These are phyloP conservation scores for Obelidium mucronatum DNA, from an alignment of 192 early-diverging fungal genomes.

Conservation along the genomic window DNA sequence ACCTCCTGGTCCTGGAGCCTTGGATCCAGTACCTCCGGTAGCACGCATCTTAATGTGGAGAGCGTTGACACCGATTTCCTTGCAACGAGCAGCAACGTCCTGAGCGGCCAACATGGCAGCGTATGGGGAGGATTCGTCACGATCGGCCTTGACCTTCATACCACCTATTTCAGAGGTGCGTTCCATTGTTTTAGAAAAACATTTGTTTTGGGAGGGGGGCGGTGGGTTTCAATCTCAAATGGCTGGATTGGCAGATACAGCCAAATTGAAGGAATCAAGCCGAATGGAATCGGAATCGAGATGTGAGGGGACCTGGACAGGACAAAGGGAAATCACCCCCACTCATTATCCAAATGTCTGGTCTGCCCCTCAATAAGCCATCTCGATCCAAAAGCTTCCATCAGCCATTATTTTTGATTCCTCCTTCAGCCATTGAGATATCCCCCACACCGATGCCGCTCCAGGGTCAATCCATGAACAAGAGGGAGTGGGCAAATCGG, in stretches of 20 bases:
- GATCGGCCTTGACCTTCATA: conserved; percentile 99
- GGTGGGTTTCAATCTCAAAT: conserved; percentile 69
- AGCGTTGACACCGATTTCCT: conserved; percentile 99
- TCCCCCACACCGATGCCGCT: conserved; percentile 23
- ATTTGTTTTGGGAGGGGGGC: conserved; percentile 16
- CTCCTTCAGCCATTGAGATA: not conserved
- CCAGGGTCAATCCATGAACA: conserved; percentile 7
- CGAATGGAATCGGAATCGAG: too few relatives aligned
- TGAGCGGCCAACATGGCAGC: conserved; percentile 99
- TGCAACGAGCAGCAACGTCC: conserved; percentile 98
- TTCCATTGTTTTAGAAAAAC: conserved; percentile 10
- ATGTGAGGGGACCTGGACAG: not conserved
- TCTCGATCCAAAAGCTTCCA: too few relatives aligned
- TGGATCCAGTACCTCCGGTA: conserved; percentile 98
- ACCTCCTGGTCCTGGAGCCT: conserved; percentile 98
- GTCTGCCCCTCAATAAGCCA: not conserved
- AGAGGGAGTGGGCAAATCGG: not conserved
- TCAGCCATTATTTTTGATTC: too few relatives aligned
- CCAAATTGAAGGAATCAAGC: too few relatives aligned
- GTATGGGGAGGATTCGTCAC: conserved; percentile 99
- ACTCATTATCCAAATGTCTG: not conserved
- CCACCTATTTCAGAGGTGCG: conserved; percentile 75
- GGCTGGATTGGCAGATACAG: conserved; percentile 21
- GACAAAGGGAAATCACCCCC: conserved; percentile 11
- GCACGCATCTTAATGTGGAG: conserved; percentile 99